Evolutionary conservation across 371 early-diverging fungal genomes (phyloP).

Genomic region (Mucor velutinosus): DNA sequence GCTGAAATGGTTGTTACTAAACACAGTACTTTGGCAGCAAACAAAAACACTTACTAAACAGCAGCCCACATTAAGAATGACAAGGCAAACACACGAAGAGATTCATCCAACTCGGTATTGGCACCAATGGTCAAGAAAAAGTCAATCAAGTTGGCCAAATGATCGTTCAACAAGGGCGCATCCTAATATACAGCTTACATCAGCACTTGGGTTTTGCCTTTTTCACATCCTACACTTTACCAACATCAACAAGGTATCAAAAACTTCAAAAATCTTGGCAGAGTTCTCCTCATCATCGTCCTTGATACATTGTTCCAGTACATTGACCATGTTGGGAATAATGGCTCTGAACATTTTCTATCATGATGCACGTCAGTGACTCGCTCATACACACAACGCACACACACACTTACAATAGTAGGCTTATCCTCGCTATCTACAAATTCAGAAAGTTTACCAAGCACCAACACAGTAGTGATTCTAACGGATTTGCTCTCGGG

Average conservation of each 20-base stretch:
- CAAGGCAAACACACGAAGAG: constrained; percentile 74
- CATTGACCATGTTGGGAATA: constrained; percentile 84
- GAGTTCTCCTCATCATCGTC: constrained; percentile 73
- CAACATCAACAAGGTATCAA: constrained; percentile 77
- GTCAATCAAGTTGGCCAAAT: constrained; percentile 73
- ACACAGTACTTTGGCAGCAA: background rate
- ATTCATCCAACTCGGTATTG: constrained; percentile 65
- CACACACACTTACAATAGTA: constrained; percentile 53
- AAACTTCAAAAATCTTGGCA: constrained; percentile 80
- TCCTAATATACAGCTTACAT: constrained; percentile 44
- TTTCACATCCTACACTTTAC: constrained; percentile 21
- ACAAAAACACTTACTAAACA: constrained; percentile 59
- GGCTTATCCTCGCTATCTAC: constrained; percentile 70
- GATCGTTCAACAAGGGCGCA: constrained; percentile 72
- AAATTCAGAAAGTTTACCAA: constrained; percentile 84
- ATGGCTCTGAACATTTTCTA: constrained; percentile 68
- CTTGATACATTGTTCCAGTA: constrained; percentile 76
- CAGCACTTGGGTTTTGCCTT: background rate
- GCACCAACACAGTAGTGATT: constrained; percentile 76
- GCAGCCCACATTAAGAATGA: constrained; percentile 81
- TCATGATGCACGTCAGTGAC: background rate
- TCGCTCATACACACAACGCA: background rate
- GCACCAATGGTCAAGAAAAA: constrained; percentile 72
- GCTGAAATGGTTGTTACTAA: constrained; percentile 23
- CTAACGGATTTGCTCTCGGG: constrained; percentile 81